These are phyloP conservation scores for Clathrus columnatus DNA, from an alignment of 768 basidiomycete species.

Conservation along the genomic window DNA sequence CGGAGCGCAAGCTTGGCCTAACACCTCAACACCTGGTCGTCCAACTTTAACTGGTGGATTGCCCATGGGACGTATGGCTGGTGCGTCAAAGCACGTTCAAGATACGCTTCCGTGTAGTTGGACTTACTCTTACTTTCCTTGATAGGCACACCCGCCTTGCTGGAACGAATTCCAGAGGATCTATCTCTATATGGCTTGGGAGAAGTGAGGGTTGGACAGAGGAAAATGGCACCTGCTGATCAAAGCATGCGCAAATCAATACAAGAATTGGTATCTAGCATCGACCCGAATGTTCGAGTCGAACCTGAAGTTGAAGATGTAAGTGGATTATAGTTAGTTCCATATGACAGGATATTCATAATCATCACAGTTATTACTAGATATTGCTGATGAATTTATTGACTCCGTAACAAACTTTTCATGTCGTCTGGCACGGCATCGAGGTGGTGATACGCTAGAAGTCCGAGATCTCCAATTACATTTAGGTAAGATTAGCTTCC, in stretches of 20 bases:
- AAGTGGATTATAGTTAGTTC: conserved; percentile 30
- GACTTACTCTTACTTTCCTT: not conserved
- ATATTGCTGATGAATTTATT: conserved; percentile 92
- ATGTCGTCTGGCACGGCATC: conserved; percentile 86
- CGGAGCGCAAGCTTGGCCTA: conserved; percentile 55
- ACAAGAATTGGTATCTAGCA: conserved; percentile 80
- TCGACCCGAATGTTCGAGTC: conserved; percentile 86
- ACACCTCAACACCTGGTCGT: conserved; percentile 39
- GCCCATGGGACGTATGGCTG: conserved; percentile 55
- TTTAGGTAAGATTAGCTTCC: conserved; percentile 45
- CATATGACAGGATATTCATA: too few species aligned
- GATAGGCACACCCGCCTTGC: conserved; percentile 61
- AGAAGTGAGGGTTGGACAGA: conserved; percentile 25
- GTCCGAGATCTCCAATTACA: conserved; percentile 92
- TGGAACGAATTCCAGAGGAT: conserved; percentile 57
- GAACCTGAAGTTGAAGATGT: conserved; percentile 90
- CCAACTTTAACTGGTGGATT: conserved; percentile 73
- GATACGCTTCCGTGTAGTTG: not conserved
- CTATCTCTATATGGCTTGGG: conserved; percentile 41
- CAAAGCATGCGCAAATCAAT: conserved; percentile 84
- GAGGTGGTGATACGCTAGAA: conserved; percentile 82
- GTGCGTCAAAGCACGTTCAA: conserved; percentile 28
- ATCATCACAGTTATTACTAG: conserved; percentile 61
- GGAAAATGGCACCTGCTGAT: conserved; percentile 70
- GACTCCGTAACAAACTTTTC: conserved; percentile 93